Percentiles rank a stretch among this genome's conserved stretches.
Evolutionary conservation across 345 rosid species (phyloP).

Genomic region (Linum trigynum): DNA sequence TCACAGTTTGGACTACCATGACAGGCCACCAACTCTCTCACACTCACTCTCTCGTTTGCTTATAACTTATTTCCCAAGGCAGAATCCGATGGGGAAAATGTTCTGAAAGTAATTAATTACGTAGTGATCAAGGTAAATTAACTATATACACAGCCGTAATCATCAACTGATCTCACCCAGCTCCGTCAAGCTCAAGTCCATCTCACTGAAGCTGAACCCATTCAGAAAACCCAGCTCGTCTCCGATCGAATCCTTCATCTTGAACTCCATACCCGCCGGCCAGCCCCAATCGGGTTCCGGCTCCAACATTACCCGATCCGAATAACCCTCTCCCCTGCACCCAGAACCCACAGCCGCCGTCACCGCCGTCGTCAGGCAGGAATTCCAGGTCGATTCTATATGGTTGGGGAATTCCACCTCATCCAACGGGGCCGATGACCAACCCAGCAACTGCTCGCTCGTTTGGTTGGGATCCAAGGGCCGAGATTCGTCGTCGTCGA

Average conservation of each 20-base stretch:
- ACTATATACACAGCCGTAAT: conserved; percentile 15
- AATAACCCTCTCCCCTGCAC: too few species aligned
- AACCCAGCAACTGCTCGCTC: neutral
- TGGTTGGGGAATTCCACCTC: too few species aligned
- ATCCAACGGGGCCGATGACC: neutral
- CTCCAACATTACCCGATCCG: too few species aligned
- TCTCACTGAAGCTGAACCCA: conserved; percentile 36
- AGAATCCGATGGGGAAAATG: too few species aligned
- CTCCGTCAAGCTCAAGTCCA: conserved; percentile 20
- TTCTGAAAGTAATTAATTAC: neutral
- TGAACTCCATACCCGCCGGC: conserved; percentile 39
- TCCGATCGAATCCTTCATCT: conserved; percentile 17
- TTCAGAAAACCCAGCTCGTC: conserved; percentile 16
- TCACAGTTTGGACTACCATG: too few species aligned
- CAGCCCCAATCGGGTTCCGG: neutral
- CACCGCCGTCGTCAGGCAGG: neutral
- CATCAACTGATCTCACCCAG: conserved; percentile 12
- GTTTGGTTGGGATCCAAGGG: neutral
- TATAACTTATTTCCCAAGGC: neutral
- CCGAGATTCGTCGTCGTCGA: neutral
- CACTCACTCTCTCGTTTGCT: too few species aligned
- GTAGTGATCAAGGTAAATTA: neutral
- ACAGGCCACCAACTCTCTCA: too few species aligned
- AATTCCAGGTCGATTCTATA: too few species aligned
- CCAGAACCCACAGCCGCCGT: neutral